Evolutionary conservation across 176 grass and related monocot species (phyloP).

Genomic region (Hordeum marinum): DNA sequence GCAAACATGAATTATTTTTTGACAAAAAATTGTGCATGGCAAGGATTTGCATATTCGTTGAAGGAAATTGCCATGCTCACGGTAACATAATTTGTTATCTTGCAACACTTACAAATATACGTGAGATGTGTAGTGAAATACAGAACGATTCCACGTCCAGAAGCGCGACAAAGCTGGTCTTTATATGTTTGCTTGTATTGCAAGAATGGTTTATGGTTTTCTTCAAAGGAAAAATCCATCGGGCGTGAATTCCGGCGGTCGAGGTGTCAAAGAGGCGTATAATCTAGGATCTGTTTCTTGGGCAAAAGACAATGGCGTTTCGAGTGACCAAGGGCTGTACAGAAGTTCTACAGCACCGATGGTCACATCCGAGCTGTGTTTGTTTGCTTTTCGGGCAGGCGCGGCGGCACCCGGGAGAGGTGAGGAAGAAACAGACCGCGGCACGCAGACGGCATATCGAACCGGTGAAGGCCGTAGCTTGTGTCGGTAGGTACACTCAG

Average conservation of each 20-base stretch:
- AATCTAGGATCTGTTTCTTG: neutral
- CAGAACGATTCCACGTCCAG: too few species aligned
- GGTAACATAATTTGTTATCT: too few species aligned
- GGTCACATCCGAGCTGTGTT: neutral
- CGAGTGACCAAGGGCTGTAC: neutral
- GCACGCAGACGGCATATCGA: neutral
- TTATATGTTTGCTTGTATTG: too few species aligned
- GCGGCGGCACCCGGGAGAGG: conserved; percentile 12
- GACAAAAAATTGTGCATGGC: too few species aligned
- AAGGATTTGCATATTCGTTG: too few species aligned
- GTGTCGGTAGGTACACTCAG: neutral
- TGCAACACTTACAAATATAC: too few species aligned
- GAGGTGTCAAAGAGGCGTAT: neutral
- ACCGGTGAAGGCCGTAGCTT: neutral
- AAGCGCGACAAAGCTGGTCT: too few species aligned
- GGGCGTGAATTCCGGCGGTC: neutral
- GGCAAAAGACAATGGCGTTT: neutral
- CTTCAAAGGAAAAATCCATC: neutral
- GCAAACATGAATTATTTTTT: too few species aligned
- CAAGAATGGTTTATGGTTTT: too few species aligned
- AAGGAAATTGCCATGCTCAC: too few species aligned
- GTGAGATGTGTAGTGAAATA: too few species aligned
- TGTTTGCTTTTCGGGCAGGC: neutral
- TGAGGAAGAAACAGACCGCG: neutral
- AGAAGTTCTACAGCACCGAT: neutral